phyloP scores from a whole-genome alignment of 139 green algal species.

The Chlamydomonas incerta region DNA sequence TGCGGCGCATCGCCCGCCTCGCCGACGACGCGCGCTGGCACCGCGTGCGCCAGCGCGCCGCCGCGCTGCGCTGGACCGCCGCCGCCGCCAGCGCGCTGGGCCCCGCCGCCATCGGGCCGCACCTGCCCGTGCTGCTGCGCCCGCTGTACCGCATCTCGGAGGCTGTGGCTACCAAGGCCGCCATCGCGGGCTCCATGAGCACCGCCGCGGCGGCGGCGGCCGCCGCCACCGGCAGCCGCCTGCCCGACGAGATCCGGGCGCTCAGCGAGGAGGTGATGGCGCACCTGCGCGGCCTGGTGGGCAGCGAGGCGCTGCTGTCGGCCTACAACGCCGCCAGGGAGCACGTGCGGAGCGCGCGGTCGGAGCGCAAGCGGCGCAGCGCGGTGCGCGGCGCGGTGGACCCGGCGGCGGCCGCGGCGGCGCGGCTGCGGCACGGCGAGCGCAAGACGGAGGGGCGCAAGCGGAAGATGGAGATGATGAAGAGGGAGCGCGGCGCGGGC shows the following conservation, averaged over 20 bases:
- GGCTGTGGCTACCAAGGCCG: constrained; percentile 19
- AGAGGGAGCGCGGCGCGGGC: constrained; percentile 60
- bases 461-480: constrained; percentile 82
- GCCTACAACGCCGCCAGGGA: constrained; percentile 75
- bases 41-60: constrained; percentile 61
- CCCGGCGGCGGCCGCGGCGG: constrained; percentile 76
- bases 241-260: constrained; percentile 47
- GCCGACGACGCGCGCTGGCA: constrained; percentile 72
- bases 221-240: background rate
- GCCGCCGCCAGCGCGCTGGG: constrained; percentile 73
- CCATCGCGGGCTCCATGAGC: background rate
- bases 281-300: constrained; percentile 76
- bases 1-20: constrained; percentile 75
- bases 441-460: constrained; percentile 73
- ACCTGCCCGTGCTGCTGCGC: constrained; percentile 76
- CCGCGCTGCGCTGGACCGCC: constrained; percentile 84
- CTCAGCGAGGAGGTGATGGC: constrained; percentile 81
- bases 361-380: constrained; percentile 57
- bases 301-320: constrained; percentile 74
- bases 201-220: background rate
- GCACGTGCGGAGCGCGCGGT: constrained; percentile 53
- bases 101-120: constrained; percentile 52
- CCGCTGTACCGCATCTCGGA: constrained; percentile 88
- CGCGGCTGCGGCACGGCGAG: constrained; percentile 63
- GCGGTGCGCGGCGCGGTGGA: constrained; percentile 79